Evolutionary conservation across 768 basidiomycete genomes (phyloP), one percentile per base, ranked within the genome.

Genomic region (Boletales sp.): DNA sequence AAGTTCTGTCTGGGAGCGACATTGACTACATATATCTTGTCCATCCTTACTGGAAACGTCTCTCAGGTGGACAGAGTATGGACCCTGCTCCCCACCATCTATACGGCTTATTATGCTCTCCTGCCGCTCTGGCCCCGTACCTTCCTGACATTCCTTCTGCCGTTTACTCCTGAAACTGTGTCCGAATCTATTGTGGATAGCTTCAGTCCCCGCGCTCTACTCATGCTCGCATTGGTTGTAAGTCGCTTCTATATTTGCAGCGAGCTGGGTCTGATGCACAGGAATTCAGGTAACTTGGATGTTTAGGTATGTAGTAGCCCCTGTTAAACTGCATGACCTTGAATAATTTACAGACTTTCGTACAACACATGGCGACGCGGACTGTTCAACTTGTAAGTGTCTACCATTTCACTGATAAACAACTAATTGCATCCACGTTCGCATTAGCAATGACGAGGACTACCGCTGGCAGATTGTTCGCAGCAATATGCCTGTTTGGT

Each of bases 381-480:
- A 4, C 73, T 95, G 7, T 92, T 91, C 61, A 76, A 67, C 43
- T 66, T 84, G 87, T 90, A 58, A 49, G 83, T 68, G 4, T 37
- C 14, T 41, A 4, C 37, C 9, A 8, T 30, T 11, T 5, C 34
- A 24, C 6, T 4, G 6, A 18, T 12, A 11, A 24, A 15, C 2
- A 3, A 18, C 18, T 43, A 2, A 56, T 21, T 3, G 2, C 14
- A 43, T 31, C 8, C n/a, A 52, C 24, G 43, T 48, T 5, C 51
- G 3, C 13, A 17, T 34, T 50, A 90, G 87, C 8, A 75, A 79
- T 24, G 90, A 89, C 21, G 93, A 95, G 67, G 94, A 97, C 66
- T 97, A 97, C 61, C 86, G 95, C 24, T 97, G 94, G 90, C 80
- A 74, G 2, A 71, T 92, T 34, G 74, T 97, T 13, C 82, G 94